Conservation (phyloP, 495 filamentous ascomycete genomes). For the Parachaetomium inaequale region DNA sequence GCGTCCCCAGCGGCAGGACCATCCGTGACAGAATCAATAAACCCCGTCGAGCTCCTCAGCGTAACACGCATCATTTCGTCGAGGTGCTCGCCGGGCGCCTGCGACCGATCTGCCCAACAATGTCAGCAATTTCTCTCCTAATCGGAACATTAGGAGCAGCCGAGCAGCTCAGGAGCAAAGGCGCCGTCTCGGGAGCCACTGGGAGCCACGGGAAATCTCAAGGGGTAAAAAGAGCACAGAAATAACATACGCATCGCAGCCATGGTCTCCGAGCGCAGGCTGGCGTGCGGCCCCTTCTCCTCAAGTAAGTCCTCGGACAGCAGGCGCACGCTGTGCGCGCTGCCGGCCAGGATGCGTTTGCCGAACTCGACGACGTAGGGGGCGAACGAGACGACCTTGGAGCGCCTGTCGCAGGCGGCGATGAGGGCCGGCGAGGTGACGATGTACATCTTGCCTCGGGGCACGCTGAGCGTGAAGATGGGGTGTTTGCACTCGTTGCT, state of each 20-base stretch:
- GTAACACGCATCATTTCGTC: neutral
- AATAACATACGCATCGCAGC: neutral
- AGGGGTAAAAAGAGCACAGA: no score
- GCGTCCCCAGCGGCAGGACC: neutral
- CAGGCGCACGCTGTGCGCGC: neutral
- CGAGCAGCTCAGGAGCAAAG: no score
- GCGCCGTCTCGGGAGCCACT: no score
- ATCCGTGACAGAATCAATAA: no score
- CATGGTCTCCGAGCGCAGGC: neutral
- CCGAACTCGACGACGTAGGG: neutral
- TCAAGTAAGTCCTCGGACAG: neutral
- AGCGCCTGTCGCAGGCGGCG: neutral
- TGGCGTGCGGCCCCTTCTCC: neutral
- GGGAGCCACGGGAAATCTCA: no score
- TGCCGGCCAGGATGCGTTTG: neutral
- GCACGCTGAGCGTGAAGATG: neutral
- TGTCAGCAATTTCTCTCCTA: no score
- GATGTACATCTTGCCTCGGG: neutral
- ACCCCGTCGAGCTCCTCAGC: neutral
- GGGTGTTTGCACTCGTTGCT: neutral
- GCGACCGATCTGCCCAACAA: no score
- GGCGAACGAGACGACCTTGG: neutral
- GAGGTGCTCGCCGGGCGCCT: neutral
- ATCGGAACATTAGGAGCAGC: no score
- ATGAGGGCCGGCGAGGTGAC: neutral